Base-by-base conservation (phyloP, 1,284 basidiomycete species). In the Serendipita sp. region DNA sequence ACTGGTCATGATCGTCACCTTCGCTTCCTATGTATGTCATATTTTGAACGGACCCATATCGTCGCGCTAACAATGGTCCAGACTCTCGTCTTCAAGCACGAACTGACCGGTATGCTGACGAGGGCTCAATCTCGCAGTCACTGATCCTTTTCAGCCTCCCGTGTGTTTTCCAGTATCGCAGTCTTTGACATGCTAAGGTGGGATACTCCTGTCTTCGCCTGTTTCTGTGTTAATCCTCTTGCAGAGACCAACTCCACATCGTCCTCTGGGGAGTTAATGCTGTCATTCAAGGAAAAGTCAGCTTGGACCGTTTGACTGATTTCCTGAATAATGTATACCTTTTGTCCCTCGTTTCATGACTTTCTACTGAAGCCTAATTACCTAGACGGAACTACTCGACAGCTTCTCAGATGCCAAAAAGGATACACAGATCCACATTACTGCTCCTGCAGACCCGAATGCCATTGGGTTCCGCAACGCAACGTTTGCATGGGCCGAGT, bases 1-100 rank as follows among this genome's bases (percentile, higher is more conserved):
- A 2, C 66, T 83, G 42, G 83, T 82, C 13, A 89, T 88, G 80
- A 69, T 83, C 42, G 76, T 78, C 17, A 87, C 87, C 0, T 90
- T 83, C 70, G 77, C 79, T 4, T 79, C 81, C 41, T 87, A 81
- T 68, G 74, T 74, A 4, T 49, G 72, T 5, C 60, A 75, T 45
- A 75, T 71, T 69, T 69, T 69, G 63, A 60, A 72, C 63, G 60
- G 69, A 13, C 66, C 77, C 35, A 70, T 68, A 8, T 13, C 49
- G 15, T 17, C 34, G 44, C 15, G 26, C 53, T 22, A 29, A 17
- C 26, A 5, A 6, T 38, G 6, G 12, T 60, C 8, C 63, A 70
- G 66, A 79, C 79, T 12, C 65, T 75, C 2, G 69, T 80, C 6
- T 73, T 79, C 69, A 74, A 76, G 66, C 67, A 72, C 65, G 69